Evolutionary conservation across 106 monocot species (phyloP), one percentile per base, ranked within the genome.

Genomic region (Iris macrosiphon): DNA sequence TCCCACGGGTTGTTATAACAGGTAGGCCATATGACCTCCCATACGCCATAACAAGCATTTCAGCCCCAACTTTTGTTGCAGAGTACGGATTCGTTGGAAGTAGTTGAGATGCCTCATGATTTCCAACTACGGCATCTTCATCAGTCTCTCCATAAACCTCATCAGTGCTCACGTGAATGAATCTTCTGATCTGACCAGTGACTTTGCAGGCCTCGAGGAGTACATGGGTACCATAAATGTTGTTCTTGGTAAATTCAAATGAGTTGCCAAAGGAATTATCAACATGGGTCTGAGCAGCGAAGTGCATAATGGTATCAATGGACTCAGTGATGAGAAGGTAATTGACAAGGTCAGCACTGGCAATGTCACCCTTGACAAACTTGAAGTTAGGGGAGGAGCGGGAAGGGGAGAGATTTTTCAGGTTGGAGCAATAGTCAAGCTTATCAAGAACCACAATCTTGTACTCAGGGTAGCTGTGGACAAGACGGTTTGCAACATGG

Each of bases 211-310:
- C 61, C 47, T 61, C 61, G 4, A 61, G 61, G 19, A 61, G 61
- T 16, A 61, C 61, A 33, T 61, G 61, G 3, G 61, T 61, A 21
- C 61, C 61, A 48, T 61, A 61, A 1, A 61, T 61, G 23, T 61
- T 61, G 47, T 61, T 61, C 34, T 61, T 61, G 33, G 61, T 61
- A 46, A 61, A 61, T 28, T 61, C 61, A 7, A 61, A 61, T 18
- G 61, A 61, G 61, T 61, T 61, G 18, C 61, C 61, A n/a, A 61
- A 61, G 7, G 61, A 61, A 47, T 61, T 61, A 33, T 61, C 61
- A 7, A 61, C 61, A 11, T 61, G 61, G 17, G 61, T 61, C 33
- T 61, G 61, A 21, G 61, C 61, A 12, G 61, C 61, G n/a, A 61
- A 61, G 32, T 61, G 61, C 61, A 61, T 61, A 26, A 61, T 61